Evolutionary conservation across 345 rosid genomes (phyloP), one percentile per base, ranked within the genome.

Genomic region (Microthlaspi erraticum): DNA sequence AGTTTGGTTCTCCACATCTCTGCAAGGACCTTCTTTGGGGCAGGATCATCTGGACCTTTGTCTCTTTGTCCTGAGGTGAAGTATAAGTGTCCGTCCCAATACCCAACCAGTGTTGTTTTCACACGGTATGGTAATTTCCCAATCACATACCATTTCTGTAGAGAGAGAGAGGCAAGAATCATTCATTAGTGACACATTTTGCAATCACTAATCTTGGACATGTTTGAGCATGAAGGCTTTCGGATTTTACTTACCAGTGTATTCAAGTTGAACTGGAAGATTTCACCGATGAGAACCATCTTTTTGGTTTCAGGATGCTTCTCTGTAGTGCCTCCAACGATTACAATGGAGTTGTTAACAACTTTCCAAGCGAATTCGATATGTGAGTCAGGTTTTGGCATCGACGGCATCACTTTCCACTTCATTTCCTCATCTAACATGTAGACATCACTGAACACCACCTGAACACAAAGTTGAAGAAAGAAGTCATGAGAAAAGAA

Each of bases 11-110:
- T 89, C 96, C 96, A 91, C 90, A 86, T 79, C 32, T 93, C 97
- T 39, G 86, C 96, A 2, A 83, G 56, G 14, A 91, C 97, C 82
- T 93, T 93, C 78, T 48, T 84, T 0, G 97, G 98, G 6, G 90
- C 71, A 4, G 97, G 97, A 83, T 93, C 84, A 46, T 72, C 80
- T 12, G 88, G 90, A 53, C 98, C 98, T 76, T 68, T 93, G 78
- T 93, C 94, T 70, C 93, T 87, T 76, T 93, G 97, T 63, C 98
- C 98, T 0, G 97, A 93, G n/a, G 97, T 93, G 79, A 89, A 89
- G 81, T 93, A 91, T 65, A 93, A 63, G 79, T 84, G 81, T 31
- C 96, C 98, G 17, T 91, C 75, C 92, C 96, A 89, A 68, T 79
- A 86, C 1, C 96, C 96, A 34, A 88, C 97, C 34, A 89, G 81